A percentile compares a stretch with the other conserved stretches of the same genome.
Conservation (phyloP, 306 rosid species). For the Sophora flavescens region DNA sequence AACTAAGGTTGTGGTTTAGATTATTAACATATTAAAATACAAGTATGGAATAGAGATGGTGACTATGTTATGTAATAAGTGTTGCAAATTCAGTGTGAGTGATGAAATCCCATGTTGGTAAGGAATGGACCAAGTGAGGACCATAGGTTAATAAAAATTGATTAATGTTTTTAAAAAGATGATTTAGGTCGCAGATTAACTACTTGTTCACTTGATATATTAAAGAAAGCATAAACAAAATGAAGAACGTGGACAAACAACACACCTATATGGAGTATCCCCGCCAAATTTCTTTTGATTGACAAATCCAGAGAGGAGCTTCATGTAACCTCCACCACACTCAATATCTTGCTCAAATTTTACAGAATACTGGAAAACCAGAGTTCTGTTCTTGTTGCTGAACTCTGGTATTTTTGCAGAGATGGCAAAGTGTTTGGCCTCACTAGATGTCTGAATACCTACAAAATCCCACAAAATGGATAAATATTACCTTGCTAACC, state of each 20-base stretch:
- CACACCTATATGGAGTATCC: conserved; percentile 96
- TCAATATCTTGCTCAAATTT: conserved; percentile 95
- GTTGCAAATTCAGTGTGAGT: no score
- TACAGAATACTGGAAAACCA: conserved; percentile 89
- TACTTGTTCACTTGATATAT: neutral
- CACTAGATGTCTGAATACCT: conserved; percentile 89
- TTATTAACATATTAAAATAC: neutral
- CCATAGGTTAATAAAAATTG: neutral
- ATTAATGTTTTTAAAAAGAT: neutral
- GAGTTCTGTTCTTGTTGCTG: conserved; percentile 80
- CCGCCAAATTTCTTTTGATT: conserved; percentile 97
- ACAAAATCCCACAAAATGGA: conserved; percentile 37
- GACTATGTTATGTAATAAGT: neutral
- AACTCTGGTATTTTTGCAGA: conserved; percentile 93
- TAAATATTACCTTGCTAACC: conserved; percentile 20
- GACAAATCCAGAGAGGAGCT: conserved; percentile 94
- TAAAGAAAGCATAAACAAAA: conserved; percentile 24
- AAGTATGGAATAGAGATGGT: neutral
- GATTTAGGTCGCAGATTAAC: conserved; percentile 23
- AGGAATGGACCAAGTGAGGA: no score
- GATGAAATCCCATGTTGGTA: no score
- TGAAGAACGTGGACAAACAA: conserved; percentile 36
- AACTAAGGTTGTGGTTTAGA: neutral
- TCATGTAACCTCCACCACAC: conserved; percentile 97
- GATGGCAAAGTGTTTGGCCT: conserved; percentile 92